Conservation (phyloP, 176 grass and related monocot genomes). For the Avena insularis region DNA sequence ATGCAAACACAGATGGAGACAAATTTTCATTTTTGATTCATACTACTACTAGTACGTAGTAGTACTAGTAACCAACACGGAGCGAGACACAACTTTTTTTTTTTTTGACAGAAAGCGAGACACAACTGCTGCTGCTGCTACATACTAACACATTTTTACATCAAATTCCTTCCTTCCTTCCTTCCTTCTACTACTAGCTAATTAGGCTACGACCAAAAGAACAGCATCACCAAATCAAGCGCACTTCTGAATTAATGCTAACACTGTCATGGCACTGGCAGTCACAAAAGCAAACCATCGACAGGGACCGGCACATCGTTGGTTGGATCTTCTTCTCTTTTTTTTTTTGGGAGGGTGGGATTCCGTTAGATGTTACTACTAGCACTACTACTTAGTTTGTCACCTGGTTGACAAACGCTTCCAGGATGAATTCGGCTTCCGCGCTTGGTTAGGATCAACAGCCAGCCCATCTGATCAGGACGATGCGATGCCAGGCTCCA, state of each 20-base stretch:
- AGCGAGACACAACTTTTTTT: neutral
- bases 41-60: neutral
- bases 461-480: conserved; percentile 16
- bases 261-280: neutral
- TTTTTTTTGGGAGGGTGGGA: neutral
- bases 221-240: conserved; percentile 12
- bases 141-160: conserved; percentile 6
- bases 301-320: neutral
- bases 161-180: neutral
- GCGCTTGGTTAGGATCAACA: conserved; percentile 12
- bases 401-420: conserved; percentile 27
- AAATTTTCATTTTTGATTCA: neutral
- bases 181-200: conserved; percentile 3
- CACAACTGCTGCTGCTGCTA: neutral
- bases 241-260: neutral
- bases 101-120: neutral
- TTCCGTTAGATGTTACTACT: conserved; percentile 43
- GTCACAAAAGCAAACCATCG: conserved; percentile 43
- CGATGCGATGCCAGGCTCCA: conserved; percentile 60
- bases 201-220: conserved; percentile 34
- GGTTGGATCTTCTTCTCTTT: neutral
- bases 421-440: conserved; percentile 17
- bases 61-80: neutral
- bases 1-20: neutral
- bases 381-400: conserved; percentile 16